phyloP scores from a whole-genome alignment of 441 rosid genomes.

The Melastoma candidum region DNA sequence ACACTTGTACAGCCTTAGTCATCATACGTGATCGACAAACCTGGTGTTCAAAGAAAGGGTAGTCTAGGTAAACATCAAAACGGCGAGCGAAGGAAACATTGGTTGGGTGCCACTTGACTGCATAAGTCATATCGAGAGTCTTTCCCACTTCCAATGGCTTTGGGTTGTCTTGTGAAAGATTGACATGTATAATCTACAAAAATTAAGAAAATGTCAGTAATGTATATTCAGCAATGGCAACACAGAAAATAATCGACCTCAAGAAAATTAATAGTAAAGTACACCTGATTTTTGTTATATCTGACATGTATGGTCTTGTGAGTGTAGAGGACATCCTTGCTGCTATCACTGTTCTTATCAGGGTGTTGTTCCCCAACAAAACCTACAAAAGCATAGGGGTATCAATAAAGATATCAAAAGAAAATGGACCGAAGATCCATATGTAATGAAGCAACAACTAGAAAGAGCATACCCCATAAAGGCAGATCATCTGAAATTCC shows the following conservation, averaged over 20 bases:
- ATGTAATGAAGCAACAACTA: not conserved
- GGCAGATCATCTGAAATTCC: conserved; percentile 86
- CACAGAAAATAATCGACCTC: not conserved
- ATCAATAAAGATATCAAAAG: conserved; percentile 9
- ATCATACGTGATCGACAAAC: conserved; percentile 19
- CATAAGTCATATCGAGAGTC: conserved; percentile 64
- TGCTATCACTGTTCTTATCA: conserved; percentile 67
- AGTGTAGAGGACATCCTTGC: conserved; percentile 70
- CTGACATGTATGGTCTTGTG: conserved; percentile 59
- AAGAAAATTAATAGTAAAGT: conserved; percentile 3
- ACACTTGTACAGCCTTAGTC: not conserved
- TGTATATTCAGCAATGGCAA: not conserved
- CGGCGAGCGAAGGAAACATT: conserved; percentile 76
- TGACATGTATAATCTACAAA: conserved; percentile 80
- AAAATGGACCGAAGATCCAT: not conserved
- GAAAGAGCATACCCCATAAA: conserved; percentile 63
- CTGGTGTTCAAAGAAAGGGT: conserved; percentile 98
- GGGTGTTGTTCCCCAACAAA: conserved; percentile 81
- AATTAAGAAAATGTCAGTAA: conserved; percentile 2
- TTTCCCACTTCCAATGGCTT: conserved; percentile 68
- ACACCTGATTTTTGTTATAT: conserved; percentile 82
- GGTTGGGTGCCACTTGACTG: conserved; percentile 70
- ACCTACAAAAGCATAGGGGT: conserved; percentile 32
- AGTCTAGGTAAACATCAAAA: conserved; percentile 87
- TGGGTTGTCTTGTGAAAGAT: conserved; percentile 69